Evolutionary conservation across 495 filamentous ascomycete genomes (phyloP).

Genomic region (Daldinia grandis): DNA sequence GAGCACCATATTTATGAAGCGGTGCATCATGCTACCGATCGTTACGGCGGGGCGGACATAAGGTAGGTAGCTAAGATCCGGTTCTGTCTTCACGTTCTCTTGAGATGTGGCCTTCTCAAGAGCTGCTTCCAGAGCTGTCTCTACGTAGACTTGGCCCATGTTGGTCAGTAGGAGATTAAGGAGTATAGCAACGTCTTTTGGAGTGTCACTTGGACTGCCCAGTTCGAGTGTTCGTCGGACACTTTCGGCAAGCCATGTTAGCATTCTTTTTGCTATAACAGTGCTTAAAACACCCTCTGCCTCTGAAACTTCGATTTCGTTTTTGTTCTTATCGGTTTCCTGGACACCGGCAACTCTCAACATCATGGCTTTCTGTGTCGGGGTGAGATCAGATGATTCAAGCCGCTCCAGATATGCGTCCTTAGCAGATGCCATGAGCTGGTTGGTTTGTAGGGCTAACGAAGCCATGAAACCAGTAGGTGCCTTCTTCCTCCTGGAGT

Average conservation of each 20-base stretch:
- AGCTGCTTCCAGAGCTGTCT: conserved; percentile 90
- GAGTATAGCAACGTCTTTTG: conserved; percentile 91
- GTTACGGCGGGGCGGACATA: conserved; percentile 82
- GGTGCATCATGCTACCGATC: conserved; percentile 91
- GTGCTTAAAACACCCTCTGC: conserved; percentile 85
- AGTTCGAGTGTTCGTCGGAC: conserved; percentile 93
- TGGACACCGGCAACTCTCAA: conserved; percentile 80
- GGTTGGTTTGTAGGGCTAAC: conserved; percentile 83
- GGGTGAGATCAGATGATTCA: conserved; percentile 83
- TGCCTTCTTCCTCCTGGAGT: conserved; percentile 82
- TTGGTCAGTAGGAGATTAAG: conserved; percentile 83
- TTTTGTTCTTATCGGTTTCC: conserved; percentile 62
- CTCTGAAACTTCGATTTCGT: conserved; percentile 88
- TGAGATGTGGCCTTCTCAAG: conserved; percentile 77
- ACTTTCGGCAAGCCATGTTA: conserved; percentile 96
- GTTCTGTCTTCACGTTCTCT: conserved; percentile 80
- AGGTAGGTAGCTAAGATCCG: conserved; percentile 85
- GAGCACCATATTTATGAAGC: conserved; percentile 88
- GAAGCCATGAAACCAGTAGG: conserved; percentile 90
- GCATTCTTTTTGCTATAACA: conserved; percentile 90
- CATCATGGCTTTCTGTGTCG: conserved; percentile 85
- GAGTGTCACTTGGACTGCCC: conserved; percentile 83
- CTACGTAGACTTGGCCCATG: conserved; percentile 94
- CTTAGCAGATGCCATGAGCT: conserved; percentile 80
- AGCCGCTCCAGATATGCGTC: conserved; percentile 85